Percentiles rank a stretch among this genome's conserved stretches.
phyloP scores from a whole-genome alignment of 2,329 filamentous ascomycete species.

The Scopulariopsis brevicaulis region DNA sequence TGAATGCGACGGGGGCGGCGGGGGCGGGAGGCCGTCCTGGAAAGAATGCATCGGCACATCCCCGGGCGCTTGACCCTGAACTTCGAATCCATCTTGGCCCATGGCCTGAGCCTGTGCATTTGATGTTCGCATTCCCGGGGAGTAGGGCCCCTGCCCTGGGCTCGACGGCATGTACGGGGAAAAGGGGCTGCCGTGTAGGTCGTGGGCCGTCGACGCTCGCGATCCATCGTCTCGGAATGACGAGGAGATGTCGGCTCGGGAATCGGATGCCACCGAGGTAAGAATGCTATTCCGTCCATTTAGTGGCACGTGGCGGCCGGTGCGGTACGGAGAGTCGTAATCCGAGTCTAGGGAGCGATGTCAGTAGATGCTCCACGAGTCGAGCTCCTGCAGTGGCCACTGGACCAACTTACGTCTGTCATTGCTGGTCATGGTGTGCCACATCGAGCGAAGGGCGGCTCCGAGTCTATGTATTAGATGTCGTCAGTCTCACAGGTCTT shows the following conservation, averaged over 20 bases:
- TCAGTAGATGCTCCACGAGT: not conserved
- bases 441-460: conserved; percentile 76
- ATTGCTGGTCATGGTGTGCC: conserved; percentile 78
- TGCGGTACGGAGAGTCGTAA: conserved; percentile 86
- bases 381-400: not conserved
- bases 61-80: conserved; percentile 55
- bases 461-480: conserved; percentile 37
- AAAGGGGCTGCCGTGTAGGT: conserved; percentile 4
- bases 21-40: conserved; percentile 78
- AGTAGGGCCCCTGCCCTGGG: conserved; percentile 64
- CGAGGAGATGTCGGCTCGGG: conserved; percentile 69
- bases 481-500: not conserved
- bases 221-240: conserved; percentile 45
- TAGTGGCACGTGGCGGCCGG: conserved; percentile 80
- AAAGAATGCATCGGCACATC: conserved; percentile 98
- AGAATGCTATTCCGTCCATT: conserved; percentile 73
- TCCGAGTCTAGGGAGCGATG: conserved; percentile 59
- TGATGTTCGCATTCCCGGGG: conserved; percentile 77
- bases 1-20: conserved; percentile 78
- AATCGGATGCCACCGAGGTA: conserved; percentile 81
- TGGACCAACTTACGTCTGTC: conserved; percentile 45
- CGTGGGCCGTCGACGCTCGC: conserved; percentile 45
- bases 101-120: conserved; percentile 55
- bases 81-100: conserved; percentile 56
- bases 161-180: conserved; percentile 33